Conservation (phyloP, 208 protist genomes). For the Trypanosoma rangeli region DNA sequence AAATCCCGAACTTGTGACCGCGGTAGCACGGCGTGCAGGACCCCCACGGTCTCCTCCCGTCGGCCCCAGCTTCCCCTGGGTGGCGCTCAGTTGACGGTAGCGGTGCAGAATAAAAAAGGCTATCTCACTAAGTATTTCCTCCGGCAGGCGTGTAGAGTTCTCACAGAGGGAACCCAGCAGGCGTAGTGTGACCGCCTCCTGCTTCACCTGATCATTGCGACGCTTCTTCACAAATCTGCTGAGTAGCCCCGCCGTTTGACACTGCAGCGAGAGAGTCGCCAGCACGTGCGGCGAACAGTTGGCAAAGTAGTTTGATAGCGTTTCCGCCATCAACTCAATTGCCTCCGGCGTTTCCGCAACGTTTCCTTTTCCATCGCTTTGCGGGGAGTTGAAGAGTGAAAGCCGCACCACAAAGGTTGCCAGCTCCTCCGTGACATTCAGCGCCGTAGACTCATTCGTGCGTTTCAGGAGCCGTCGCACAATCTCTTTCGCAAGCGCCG, state of each 20-base stretch:
- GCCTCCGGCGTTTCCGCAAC: slow-evolving; percentile 50
- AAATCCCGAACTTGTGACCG: slow-evolving; percentile 64
- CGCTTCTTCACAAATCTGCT: slow-evolving; percentile 33
- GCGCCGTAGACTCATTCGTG: slow-evolving; percentile 15
- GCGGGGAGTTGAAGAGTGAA: slow-evolving; percentile 47
- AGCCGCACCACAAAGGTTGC: slow-evolving; percentile 66
- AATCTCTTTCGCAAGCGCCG: slow-evolving; percentile 67
- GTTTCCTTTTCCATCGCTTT: slow-evolving; percentile 60
- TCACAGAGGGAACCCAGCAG: slow-evolving; percentile 55
- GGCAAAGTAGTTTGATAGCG: slow-evolving; percentile 61
- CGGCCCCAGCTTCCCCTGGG: slow-evolving; percentile 23
- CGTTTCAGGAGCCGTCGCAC: slow-evolving; percentile 54
- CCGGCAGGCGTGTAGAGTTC: slow-evolving; percentile 42
- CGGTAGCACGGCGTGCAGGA: slow-evolving; percentile 73
- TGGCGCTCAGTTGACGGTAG: slow-evolving; percentile 38
- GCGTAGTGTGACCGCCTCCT: slow-evolving; percentile 66
- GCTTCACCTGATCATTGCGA: slow-evolving; percentile 53
- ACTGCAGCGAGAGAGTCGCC: slow-evolving; percentile 59
- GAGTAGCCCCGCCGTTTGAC: slow-evolving; percentile 43
- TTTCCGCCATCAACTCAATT: slow-evolving; percentile 66
- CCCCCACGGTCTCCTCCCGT: slow-evolving; percentile 64
- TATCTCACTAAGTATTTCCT: slow-evolving; percentile 72
- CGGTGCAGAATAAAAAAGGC: slow-evolving; percentile 70
- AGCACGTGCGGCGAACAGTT: slow-evolving; percentile 55
- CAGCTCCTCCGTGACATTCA: slow-evolving; percentile 62